Evolutionary conservation across 768 basidiomycete genomes (phyloP).

Genomic region (Pleurotus giganteus): DNA sequence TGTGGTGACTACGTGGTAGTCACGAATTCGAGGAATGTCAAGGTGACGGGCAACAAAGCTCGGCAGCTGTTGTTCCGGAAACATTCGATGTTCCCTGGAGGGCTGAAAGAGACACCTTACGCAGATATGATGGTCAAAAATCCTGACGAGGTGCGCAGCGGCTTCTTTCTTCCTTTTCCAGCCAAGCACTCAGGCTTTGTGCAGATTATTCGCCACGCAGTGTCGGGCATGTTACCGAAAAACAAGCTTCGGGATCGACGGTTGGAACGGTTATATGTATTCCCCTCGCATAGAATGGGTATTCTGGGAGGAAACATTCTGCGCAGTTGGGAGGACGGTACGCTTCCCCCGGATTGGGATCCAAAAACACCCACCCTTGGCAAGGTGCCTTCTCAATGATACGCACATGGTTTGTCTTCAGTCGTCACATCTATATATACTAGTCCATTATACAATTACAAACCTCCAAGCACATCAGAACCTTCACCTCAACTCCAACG

Average conservation of each 20-base stretch:
- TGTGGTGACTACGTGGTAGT: slow-evolving; percentile 98
- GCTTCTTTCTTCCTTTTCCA: background rate
- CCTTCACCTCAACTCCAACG: slow-evolving; percentile 50
- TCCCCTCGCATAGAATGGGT: slow-evolving; percentile 76
- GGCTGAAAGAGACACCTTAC: slow-evolving; percentile 89
- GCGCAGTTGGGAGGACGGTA: slow-evolving; percentile 83
- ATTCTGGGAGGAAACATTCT: slow-evolving; percentile 75
- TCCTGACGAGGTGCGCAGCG: slow-evolving; percentile 77
- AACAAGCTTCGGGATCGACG: slow-evolving; percentile 92
- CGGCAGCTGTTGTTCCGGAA: slow-evolving; percentile 86
- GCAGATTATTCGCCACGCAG: slow-evolving; percentile 93
- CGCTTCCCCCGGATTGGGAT: slow-evolving; percentile 32
- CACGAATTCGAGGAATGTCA: slow-evolving; percentile 80
- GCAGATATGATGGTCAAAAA: slow-evolving; percentile 78
- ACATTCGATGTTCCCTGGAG: slow-evolving; percentile 92
- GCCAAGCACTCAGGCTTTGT: background rate
- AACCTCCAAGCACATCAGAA: too few relatives aligned
- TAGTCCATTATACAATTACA: background rate
- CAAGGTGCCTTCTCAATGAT: slow-evolving; percentile 1
- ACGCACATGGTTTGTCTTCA: background rate
- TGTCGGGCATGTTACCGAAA: slow-evolving; percentile 98
- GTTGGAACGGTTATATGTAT: slow-evolving; percentile 85
- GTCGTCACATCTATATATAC: background rate
- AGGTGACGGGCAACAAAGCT: slow-evolving; percentile 87
- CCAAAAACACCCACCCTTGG: slow-evolving; percentile 4